These are phyloP conservation scores for Phytophthora megakarya DNA, from an alignment of 352 stramenopile genomes.

Conservation along the genomic window DNA sequence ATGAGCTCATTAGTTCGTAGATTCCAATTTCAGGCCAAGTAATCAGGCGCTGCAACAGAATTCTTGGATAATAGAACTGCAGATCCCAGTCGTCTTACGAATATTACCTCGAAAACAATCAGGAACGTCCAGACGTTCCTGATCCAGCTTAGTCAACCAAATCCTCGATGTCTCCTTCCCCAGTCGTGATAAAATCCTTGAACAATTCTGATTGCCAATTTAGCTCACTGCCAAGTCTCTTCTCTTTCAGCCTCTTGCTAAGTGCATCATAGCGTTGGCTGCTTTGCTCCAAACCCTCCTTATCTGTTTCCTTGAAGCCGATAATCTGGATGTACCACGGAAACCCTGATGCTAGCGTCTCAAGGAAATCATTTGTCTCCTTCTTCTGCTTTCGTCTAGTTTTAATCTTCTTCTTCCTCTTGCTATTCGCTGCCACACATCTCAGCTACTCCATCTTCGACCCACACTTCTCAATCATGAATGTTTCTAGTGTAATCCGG, in stretches of 20 bases:
- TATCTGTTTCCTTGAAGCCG: neutral
- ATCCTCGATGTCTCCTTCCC: neutral
- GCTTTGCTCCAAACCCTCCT: neutral
- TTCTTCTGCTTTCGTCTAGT: constrained; percentile 13
- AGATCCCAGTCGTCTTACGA: too few relatives aligned
- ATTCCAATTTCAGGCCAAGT: too few relatives aligned
- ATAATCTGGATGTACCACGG: neutral
- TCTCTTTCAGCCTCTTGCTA: neutral
- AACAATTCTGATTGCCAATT: neutral
- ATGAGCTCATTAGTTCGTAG: too few relatives aligned
- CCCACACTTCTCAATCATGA: constrained; percentile 24
- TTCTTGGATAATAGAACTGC: too few relatives aligned
- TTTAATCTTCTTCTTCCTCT: constrained; percentile 6
- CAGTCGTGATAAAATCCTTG: neutral
- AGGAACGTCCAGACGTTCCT: too few relatives aligned
- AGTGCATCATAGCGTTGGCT: neutral
- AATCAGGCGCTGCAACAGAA: too few relatives aligned
- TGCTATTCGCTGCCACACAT: constrained; percentile 11
- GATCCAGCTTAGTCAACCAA: too few relatives aligned
- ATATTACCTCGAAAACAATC: too few relatives aligned
- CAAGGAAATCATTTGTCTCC: constrained; percentile 9
- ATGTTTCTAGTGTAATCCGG: constrained; percentile 20
- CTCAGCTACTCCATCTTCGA: constrained; percentile 28
- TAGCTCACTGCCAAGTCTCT: neutral
- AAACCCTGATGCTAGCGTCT: constrained; percentile 13